Base-by-base conservation (phyloP, 2,329 filamentous ascomycete genomes). In the Aspergillus sp. region DNA sequence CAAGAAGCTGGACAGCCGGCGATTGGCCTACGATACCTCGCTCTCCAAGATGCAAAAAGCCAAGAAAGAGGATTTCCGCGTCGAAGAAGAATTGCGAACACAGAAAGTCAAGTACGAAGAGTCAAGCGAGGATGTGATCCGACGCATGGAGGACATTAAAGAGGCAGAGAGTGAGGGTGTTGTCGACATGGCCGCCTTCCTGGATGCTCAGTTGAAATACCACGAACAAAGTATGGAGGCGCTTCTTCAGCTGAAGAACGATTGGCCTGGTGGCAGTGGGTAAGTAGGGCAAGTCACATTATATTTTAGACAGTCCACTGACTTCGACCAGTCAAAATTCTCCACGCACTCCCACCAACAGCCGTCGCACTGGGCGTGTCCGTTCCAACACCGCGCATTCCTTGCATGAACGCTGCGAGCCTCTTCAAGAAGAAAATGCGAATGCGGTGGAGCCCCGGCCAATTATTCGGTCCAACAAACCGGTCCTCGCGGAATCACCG, bases 81-180 rank as follows among this genome's bases (percentile, higher is more conserved):
- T 93, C 47, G 93, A 97, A 67, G 91, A 97, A 64, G 91, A 97
- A 68, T 79, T 95, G 45, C 85, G 91, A 47, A 79, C 82, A 29
- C 88, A 93, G 65, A 94, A 94, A 67, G 86, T 88, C 58, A 97
- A 97, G 70, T 97, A 95, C 62, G 93, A 97, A 63, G 93, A 97
- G 72, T 85, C 88, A 10, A 93, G 80, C 62, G 91, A 97, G 62
- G 91, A 97, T 59, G 90, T 97, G 46, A 79, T 84, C 57, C 81
- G 91, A 49, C 80, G 91, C 46, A 97, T 97, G 93, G 82, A 94
- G 68, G 91, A 97, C 62, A 94, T 97, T 71, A 91, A 93, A 71
- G 90, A 96, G 59, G 80, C 88, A 26, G 91, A 97, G 68, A 77
- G 75, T 39, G 91, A 97, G 53, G 88, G 83, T 60, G 80, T 95